Evolutionary conservation across 2,329 filamentous ascomycete species (phyloP).

Genomic region (Claviceps sp.): DNA sequence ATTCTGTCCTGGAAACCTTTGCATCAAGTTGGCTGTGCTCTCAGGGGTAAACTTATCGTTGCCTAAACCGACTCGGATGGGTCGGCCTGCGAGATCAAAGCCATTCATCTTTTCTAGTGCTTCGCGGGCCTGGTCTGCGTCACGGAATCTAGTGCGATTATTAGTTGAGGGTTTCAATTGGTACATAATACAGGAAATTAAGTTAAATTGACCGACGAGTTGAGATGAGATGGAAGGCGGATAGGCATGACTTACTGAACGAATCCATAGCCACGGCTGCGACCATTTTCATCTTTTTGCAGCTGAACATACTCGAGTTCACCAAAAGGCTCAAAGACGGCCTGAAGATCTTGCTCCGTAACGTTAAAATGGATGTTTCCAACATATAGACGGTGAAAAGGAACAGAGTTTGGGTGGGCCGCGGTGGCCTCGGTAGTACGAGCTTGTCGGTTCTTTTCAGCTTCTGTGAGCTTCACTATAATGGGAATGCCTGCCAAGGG

Average conservation of each 20-base stretch:
- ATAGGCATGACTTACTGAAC: constrained; percentile 63
- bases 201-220: neutral
- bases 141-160: constrained; percentile 53
- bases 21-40: constrained; percentile 81
- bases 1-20: constrained; percentile 78
- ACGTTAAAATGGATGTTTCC: constrained; percentile 99
- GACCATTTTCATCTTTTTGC: constrained; percentile 85
- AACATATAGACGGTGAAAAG: constrained; percentile 96
- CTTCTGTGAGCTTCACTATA: constrained; percentile 95
- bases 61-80: constrained; percentile 95
- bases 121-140: constrained; percentile 82
- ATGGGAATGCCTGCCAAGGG: constrained; percentile 97
- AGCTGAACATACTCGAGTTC: constrained; percentile 95
- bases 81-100: constrained; percentile 92
- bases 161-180: too few species aligned
- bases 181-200: too few species aligned
- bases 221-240: neutral
- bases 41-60: constrained; percentile 99
- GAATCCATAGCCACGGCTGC: constrained; percentile 93
- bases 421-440: constrained; percentile 62
- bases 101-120: constrained; percentile 99
- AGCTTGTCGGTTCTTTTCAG: constrained; percentile 96
- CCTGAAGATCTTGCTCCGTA: constrained; percentile 87
- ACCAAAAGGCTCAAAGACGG: constrained; percentile 94
- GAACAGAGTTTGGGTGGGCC: constrained; percentile 65